phyloP scores from a whole-genome alignment of 805 yeast species.

The Candida saitoana region DNA sequence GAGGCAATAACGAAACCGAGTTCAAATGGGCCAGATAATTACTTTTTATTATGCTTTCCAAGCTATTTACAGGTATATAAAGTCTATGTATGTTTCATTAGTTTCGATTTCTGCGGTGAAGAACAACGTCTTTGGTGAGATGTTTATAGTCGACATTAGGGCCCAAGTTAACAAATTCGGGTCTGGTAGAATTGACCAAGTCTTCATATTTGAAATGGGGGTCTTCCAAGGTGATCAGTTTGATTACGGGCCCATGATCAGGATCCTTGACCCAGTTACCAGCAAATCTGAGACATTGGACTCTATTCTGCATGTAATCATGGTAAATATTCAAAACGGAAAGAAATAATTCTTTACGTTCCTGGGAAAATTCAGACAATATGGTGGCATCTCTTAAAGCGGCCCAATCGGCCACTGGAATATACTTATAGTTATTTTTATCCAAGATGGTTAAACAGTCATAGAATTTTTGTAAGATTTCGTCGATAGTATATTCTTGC shows the following conservation, averaged over 20 bases:
- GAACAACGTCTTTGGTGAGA: slow-evolving; percentile 15
- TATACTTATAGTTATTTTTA: slow-evolving; percentile 53
- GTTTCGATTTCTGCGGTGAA: background rate
- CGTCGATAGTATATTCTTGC: slow-evolving; percentile 44
- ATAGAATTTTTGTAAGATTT: slow-evolving; percentile 56
- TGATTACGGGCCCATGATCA: slow-evolving; percentile 18
- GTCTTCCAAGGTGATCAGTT: slow-evolving; percentile 17
- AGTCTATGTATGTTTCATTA: background rate
- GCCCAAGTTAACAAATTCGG: slow-evolving; percentile 22
- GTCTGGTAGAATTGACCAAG: slow-evolving; percentile 18
- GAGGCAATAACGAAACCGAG: no score
- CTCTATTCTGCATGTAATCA: slow-evolving; percentile 37
- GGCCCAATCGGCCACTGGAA: slow-evolving; percentile 84
- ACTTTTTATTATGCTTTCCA: background rate
- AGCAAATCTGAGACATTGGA: slow-evolving; percentile 26
- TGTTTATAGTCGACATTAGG: slow-evolving; percentile 26
- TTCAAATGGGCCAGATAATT: no score
- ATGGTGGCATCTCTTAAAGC: slow-evolving; percentile 76
- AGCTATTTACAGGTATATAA: background rate
- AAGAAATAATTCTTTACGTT: slow-evolving; percentile 52
- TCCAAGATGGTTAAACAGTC: slow-evolving; percentile 45
- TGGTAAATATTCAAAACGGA: slow-evolving; percentile 48
- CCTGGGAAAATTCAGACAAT: slow-evolving; percentile 34
- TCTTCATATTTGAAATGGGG: slow-evolving; percentile 13
- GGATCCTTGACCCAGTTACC: slow-evolving; percentile 28